Percentiles rank a stretch among this genome's conserved stretches.
phyloP scores from a whole-genome alignment of 805 yeast species.

The Osmozyma mogii region DNA sequence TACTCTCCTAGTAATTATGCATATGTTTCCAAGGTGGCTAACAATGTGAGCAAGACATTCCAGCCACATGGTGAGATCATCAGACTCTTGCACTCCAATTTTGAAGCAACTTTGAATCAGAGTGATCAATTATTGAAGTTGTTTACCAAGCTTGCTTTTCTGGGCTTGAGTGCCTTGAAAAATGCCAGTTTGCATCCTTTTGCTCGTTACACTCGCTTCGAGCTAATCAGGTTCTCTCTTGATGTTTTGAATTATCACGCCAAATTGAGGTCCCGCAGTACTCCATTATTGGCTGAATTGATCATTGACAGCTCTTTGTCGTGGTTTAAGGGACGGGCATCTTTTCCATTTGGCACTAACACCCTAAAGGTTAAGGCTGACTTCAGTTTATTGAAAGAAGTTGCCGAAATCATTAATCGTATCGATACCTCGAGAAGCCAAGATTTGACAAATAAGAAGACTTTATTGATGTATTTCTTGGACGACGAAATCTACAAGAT shows the following conservation, averaged over 20 bases:
- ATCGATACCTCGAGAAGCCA: conserved; percentile 15
- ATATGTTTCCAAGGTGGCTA: conserved; percentile 45
- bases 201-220: conserved; percentile 68
- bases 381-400: conserved; percentile 46
- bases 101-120: conserved; percentile 70
- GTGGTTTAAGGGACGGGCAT: conserved; percentile 63
- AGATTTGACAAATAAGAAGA: conserved; percentile 40
- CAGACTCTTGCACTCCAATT: conserved; percentile 61
- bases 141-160: conserved; percentile 52
- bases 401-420: conserved; percentile 28
- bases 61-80: conserved; percentile 68
- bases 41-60: conserved; percentile 37
- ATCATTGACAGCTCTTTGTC: conserved; percentile 62
- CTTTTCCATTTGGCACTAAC: conserved; percentile 84
- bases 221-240: conserved; percentile 59
- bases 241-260: conserved; percentile 53
- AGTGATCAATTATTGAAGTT: conserved; percentile 62
- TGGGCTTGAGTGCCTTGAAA: conserved; percentile 44
- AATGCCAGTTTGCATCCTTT: conserved; percentile 77
- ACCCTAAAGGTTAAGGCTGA: conserved; percentile 65
- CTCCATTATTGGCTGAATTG: conserved; percentile 36
- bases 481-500: conserved; percentile 69
- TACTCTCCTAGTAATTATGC: conserved; percentile 76
- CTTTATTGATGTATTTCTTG: conserved; percentile 53
- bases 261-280: conserved; percentile 41